Percentiles rank a stretch among this genome's conserved stretches.
phyloP scores from a whole-genome alignment of 2,329 filamentous ascomycete genomes.

The Monilinia laxa region DNA sequence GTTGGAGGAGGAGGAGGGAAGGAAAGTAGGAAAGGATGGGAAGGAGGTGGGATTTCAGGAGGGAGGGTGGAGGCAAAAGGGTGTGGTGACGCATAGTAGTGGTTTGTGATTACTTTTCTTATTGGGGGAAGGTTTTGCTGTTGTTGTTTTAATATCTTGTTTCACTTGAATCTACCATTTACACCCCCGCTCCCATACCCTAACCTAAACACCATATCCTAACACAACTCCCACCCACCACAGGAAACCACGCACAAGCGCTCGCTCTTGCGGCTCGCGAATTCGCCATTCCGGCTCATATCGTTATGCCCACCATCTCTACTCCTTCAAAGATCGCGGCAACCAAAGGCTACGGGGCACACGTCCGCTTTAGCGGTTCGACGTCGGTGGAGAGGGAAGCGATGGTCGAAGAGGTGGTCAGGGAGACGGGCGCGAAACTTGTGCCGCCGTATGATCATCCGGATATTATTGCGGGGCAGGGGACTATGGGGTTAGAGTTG shows the following conservation, averaged over 20 bases:
- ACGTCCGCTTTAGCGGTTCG: conserved; percentile 77
- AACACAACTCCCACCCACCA: not conserved
- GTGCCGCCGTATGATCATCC: conserved; percentile 92
- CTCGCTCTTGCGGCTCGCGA: conserved; percentile 79
- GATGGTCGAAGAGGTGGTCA: conserved; percentile 66
- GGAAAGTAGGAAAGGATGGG: conserved; percentile 40
- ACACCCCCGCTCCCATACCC: not conserved
- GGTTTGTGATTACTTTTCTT: conserved; percentile 50
- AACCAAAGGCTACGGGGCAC: conserved; percentile 74
- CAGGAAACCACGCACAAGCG: conserved; percentile 93
- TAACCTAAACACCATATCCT: not conserved
- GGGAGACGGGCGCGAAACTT: conserved; percentile 71
- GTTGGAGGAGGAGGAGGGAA: conserved; percentile 59
- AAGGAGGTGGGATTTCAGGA: conserved; percentile 62
- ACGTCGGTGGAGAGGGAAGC: conserved; percentile 81
- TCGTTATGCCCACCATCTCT: conserved; percentile 89
- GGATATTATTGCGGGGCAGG: conserved; percentile 88
- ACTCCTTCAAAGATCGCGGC: conserved; percentile 84
- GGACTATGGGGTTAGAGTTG: conserved; percentile 83
- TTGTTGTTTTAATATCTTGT: no score
- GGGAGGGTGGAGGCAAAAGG: conserved; percentile 58
- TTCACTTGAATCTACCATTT: no score
- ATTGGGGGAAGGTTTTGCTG: not conserved
- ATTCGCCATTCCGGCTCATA: conserved; percentile 73
- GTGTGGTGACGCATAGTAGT: conserved; percentile 87